Evolutionary conservation across 1,139 yeast species (phyloP).

Genomic region (Pichia cactophila): DNA sequence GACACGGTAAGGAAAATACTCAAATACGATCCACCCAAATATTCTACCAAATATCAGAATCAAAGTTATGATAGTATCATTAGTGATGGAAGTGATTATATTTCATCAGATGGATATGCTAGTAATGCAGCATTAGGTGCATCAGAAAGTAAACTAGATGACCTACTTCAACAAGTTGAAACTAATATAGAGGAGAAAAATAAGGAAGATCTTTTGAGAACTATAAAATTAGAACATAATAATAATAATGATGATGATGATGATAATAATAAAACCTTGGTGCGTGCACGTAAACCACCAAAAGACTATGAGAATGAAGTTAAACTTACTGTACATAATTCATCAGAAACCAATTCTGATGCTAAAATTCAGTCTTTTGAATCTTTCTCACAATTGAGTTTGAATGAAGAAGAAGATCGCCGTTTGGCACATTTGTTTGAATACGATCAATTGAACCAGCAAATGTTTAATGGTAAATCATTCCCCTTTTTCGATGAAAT

Average conservation of each 20-base stretch:
- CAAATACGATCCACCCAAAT: constrained; percentile 26
- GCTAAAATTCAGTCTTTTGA: constrained; percentile 1
- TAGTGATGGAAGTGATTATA: constrained; percentile 3
- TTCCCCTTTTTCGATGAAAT: constrained; percentile 82
- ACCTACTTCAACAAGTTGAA: background rate
- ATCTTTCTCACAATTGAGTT: constrained; percentile 2
- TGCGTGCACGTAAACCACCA: background rate
- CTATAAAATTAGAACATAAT: background rate
- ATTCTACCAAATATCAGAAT: constrained; percentile 2
- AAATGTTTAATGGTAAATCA: constrained; percentile 73
- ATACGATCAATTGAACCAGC: constrained; percentile 74
- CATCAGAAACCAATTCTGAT: background rate
- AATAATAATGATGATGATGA: background rate
- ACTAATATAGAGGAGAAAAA: background rate
- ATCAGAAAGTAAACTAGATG: background rate
- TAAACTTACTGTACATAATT: background rate
- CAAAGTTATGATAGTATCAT: constrained; percentile 7
- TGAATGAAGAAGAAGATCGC: constrained; percentile 4
- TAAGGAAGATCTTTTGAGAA: background rate
- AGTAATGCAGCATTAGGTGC: constrained; percentile 2
- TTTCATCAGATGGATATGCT: constrained; percentile 5
- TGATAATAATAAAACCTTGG: background rate
- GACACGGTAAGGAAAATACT: constrained; percentile 64
- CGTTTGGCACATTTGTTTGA: constrained; percentile 48
- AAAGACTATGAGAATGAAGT: background rate